A percentile compares a stretch with the other conserved stretches of the same genome.
These are phyloP conservation scores for Massariosphaeria phaeospora DNA, from an alignment of 495 filamentous ascomycete species.

Conservation along the genomic window DNA sequence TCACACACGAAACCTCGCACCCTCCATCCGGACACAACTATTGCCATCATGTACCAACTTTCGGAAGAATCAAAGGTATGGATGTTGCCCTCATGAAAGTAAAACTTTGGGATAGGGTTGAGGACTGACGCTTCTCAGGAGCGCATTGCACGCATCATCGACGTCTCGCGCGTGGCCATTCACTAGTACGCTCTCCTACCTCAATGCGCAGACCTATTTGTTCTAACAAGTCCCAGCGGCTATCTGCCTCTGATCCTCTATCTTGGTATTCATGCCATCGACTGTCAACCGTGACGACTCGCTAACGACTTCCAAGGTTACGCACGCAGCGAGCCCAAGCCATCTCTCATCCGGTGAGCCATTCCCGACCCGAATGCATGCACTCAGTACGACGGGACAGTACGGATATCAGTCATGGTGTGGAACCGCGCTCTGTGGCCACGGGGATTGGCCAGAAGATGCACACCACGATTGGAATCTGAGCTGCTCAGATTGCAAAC, in stretches of 20 bases:
- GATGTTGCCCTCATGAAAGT: not conserved
- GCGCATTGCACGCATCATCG: conserved; percentile 91
- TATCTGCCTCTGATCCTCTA: conserved; percentile 96
- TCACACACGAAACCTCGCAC: not conserved
- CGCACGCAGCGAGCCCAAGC: conserved; percentile 85
- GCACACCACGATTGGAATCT: no score
- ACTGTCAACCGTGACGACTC: no score
- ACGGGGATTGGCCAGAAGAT: not conserved
- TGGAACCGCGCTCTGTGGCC: not conserved
- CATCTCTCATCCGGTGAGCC: conserved; percentile 79
- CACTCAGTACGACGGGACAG: no score
- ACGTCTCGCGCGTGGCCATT: conserved; percentile 88
- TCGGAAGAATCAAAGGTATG: conserved; percentile 94
- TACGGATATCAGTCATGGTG: not conserved
- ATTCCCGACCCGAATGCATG: no score
- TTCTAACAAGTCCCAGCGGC: conserved; percentile 56
- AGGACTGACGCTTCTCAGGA: conserved; percentile 55
- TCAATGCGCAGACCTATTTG: conserved; percentile 1
- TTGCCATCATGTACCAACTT: conserved; percentile 54
- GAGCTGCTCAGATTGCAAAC: not conserved
- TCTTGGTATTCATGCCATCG: conserved; percentile 58
- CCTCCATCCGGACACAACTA: not conserved
- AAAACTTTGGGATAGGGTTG: no score
- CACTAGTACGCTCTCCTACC: conserved; percentile 68
- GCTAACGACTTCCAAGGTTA: conserved; percentile 58